Evolutionary conservation across 148 eudicot species (phyloP).

Genomic region (Polygonum maritimum): DNA sequence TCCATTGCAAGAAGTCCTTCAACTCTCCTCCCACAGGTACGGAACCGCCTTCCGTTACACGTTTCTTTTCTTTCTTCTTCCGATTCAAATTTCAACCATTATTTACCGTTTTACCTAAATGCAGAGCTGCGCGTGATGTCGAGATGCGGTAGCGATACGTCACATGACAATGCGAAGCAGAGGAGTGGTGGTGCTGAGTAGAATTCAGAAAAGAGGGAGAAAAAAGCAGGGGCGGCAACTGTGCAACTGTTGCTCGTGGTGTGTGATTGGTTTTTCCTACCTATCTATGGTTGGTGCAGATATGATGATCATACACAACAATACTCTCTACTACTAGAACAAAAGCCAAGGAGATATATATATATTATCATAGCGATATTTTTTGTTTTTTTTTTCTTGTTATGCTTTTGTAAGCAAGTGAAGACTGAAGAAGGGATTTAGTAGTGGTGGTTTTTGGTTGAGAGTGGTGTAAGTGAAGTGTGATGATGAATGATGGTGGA

Average conservation of each 20-base stretch:
- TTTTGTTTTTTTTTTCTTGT: background rate
- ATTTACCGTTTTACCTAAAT: background rate
- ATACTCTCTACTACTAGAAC: background rate
- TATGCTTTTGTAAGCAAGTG: background rate
- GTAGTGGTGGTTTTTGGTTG: background rate
- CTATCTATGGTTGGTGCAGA: background rate
- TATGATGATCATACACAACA: background rate
- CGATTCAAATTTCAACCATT: background rate
- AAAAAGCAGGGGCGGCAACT: background rate
- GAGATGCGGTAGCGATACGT: conserved; percentile 8
- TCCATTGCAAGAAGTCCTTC: conserved; percentile 54
- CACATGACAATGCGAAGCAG: background rate
- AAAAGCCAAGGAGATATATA: background rate
- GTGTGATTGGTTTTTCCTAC: background rate
- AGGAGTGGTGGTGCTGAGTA: background rate
- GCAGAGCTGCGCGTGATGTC: conserved; percentile 8
- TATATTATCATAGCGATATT: background rate
- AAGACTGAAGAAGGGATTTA: background rate
- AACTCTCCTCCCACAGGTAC: conserved; percentile 27
- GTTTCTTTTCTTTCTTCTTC: no score
- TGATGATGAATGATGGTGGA: conserved; percentile 7
- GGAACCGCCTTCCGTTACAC: background rate
- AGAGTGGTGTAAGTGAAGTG: background rate
- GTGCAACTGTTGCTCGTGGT: background rate
- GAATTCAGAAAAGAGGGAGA: background rate